phyloP scores from a whole-genome alignment of 1,284 basidiomycete species.

The Boletus calvinii region DNA sequence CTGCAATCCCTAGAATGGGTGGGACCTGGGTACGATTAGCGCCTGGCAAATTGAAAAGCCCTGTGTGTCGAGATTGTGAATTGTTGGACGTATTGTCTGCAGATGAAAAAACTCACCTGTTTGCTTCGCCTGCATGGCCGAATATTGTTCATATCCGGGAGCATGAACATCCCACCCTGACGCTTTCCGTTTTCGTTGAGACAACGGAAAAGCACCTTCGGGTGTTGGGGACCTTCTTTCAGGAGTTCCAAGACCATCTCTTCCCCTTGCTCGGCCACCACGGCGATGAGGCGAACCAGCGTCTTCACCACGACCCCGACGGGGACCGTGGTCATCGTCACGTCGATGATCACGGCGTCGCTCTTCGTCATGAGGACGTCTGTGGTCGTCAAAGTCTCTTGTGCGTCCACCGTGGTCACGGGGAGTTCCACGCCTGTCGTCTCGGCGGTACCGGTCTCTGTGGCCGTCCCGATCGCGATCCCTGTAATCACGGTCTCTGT shows the following conservation, averaged over 20 bases:
- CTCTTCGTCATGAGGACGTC: conserved; percentile 45
- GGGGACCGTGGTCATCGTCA: conserved; percentile 43
- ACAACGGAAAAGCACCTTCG: conserved; percentile 77
- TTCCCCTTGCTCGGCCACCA: conserved; percentile 42
- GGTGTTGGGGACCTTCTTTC: conserved; percentile 90
- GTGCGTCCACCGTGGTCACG: conserved; percentile 40
- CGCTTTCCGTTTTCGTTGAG: conserved; percentile 82
- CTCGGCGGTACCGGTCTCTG: conserved; percentile 41
- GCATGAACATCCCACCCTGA: conserved; percentile 97
- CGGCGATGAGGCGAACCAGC: conserved; percentile 38
- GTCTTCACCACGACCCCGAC: conserved; percentile 39
- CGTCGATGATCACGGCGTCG: conserved; percentile 47
- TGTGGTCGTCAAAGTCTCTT: conserved; percentile 45
- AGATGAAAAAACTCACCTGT: conserved; percentile 60
- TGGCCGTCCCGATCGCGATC: conserved; percentile 46
- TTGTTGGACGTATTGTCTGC: not conserved
- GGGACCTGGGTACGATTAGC: conserved; percentile 87
- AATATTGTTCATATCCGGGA: conserved; percentile 92
- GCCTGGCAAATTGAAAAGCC: conserved; percentile 90
- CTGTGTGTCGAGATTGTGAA: conserved; percentile 38
- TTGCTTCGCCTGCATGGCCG: conserved; percentile 94
- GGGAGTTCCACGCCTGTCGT: conserved; percentile 39
- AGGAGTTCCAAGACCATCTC: conserved; percentile 61
- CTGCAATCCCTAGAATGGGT: conserved; percentile 74
- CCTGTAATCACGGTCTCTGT: conserved; percentile 46